phyloP scores from a whole-genome alignment of 2,329 filamentous ascomycete genomes.

The Hortaea werneckii region DNA sequence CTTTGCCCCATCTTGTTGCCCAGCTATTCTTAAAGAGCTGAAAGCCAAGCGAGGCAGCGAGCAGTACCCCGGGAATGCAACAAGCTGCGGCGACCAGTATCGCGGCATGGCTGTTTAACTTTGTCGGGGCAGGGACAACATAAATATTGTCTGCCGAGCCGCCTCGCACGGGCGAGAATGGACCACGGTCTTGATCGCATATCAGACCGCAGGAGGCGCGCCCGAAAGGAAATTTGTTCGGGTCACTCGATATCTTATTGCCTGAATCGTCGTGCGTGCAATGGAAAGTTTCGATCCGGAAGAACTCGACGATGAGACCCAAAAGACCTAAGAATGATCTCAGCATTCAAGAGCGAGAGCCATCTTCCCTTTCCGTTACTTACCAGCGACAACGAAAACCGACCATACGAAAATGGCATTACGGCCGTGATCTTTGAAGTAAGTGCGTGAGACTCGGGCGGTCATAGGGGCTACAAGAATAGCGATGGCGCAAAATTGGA shows the following conservation, averaged over 20 bases:
- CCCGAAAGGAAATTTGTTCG: conserved; percentile 36
- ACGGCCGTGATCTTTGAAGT: conserved; percentile 53
- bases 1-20: no score
- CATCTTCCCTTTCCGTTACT: conserved; percentile 11
- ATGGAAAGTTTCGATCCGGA: conserved; percentile 37
- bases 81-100: conserved; percentile 54
- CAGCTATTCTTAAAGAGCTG: no score
- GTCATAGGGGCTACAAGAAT: conserved; percentile 55
- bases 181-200: conserved; percentile 39
- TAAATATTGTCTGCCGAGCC: conserved; percentile 52
- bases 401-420: conserved; percentile 61
- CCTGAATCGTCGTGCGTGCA: conserved; percentile 36
- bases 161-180: conserved; percentile 45
- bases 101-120: conserved; percentile 48
- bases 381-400: conserved; percentile 48
- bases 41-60: conserved; percentile 12
- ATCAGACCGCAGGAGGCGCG: conserved; percentile 36
- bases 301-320: conserved; percentile 56
- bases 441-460: conserved; percentile 51
- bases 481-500: conserved; percentile 57
- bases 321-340: conserved; percentile 41
- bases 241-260: conserved; percentile 26
- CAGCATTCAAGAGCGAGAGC: conserved; percentile 1
- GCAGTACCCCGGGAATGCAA: conserved; percentile 54
- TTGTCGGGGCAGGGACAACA: conserved; percentile 48